Evolutionary conservation across 257 asterid species (phyloP).

Genomic region (Nicotiana attenuata): DNA sequence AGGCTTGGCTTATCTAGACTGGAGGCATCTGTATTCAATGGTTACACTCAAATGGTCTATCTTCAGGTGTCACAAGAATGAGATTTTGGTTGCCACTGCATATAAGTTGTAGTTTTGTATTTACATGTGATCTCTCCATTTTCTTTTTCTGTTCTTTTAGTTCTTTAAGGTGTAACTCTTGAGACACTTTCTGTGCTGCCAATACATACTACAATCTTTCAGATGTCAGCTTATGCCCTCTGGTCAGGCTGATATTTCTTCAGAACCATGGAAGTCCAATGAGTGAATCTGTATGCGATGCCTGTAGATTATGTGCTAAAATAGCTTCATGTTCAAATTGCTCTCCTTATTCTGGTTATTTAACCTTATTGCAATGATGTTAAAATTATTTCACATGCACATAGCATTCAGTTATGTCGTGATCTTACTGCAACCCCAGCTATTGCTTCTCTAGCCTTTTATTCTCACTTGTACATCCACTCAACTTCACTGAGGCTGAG

Average conservation of each 20-base stretch:
- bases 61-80: constrained; percentile 60
- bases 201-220: not conserved
- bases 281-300: not conserved
- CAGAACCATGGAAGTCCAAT: not conserved
- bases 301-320: not conserved
- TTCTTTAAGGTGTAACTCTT: not conserved
- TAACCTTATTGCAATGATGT: not conserved
- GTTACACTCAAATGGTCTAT: constrained; percentile 98
- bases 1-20: constrained; percentile 64
- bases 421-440: not conserved
- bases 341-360: not conserved
- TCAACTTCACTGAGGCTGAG: not conserved
- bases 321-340: not conserved
- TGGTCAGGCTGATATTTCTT: not conserved
- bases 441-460: not conserved
- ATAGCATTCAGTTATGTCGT: not conserved
- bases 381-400: too few species aligned
- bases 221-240: not conserved
- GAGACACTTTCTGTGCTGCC: constrained; percentile 8
- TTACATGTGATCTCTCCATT: not conserved
- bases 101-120: constrained; percentile 2
- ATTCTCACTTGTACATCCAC: not conserved
- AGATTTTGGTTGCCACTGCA: constrained; percentile 9
- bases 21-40: constrained; percentile 76
- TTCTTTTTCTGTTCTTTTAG: not conserved